Evolutionary conservation across 2,329 filamentous ascomycete genomes (phyloP).

Genomic region (Periconia sp.): DNA sequence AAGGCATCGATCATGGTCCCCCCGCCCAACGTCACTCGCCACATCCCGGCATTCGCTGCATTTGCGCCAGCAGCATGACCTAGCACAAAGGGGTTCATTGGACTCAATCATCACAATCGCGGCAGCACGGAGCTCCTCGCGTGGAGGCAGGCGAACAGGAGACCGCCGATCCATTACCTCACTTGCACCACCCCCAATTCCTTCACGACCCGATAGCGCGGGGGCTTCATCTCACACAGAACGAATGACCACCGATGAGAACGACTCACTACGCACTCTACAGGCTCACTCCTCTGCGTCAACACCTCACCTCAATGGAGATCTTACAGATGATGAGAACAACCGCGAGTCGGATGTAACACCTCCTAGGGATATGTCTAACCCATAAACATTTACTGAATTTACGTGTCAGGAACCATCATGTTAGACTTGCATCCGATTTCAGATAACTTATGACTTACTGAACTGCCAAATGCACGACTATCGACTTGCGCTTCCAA

Average conservation of each 20-base stretch:
- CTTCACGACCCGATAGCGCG: not conserved
- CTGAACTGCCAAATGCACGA: too few species aligned
- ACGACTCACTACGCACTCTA: too few species aligned
- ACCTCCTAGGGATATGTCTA: too few species aligned
- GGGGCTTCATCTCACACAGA: not conserved
- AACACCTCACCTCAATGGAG: too few species aligned
- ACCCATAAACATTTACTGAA: too few species aligned
- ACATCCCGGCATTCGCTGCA: conserved; percentile 1
- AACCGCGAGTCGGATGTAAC: too few species aligned
- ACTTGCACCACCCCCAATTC: not conserved
- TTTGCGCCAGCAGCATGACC: not conserved
- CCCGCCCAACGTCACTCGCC: conserved; percentile 3
- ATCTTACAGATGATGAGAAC: too few species aligned
- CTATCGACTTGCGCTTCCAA: too few species aligned
- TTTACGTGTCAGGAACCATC: too few species aligned
- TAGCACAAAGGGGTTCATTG: conserved; percentile 1
- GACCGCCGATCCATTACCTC: conserved; percentile 5
- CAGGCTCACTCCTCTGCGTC: too few species aligned
- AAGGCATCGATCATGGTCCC: conserved; percentile 4
- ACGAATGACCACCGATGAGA: not conserved
- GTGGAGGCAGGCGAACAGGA: not conserved
- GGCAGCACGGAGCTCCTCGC: not conserved
- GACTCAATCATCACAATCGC: conserved; percentile 2
- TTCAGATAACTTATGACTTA: too few species aligned
- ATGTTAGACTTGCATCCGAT: too few species aligned